These are phyloP conservation scores for Aspergillus persii DNA, from an alignment of 2,329 filamentous ascomycete species.

Conservation along the genomic window DNA sequence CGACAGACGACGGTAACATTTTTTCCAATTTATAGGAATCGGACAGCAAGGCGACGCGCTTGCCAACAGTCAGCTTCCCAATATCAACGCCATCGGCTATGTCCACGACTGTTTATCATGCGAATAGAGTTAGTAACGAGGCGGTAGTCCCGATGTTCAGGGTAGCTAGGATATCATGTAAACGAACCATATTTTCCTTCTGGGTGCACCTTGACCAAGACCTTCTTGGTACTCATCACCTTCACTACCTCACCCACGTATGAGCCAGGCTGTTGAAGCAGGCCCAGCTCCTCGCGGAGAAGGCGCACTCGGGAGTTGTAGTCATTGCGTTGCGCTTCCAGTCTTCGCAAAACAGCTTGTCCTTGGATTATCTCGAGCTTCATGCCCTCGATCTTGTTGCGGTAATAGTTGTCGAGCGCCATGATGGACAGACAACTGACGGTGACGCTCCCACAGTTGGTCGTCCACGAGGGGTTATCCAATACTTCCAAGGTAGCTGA, in stretches of 20 bases:
- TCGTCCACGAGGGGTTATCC: background rate
- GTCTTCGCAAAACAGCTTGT: conserved; percentile 86
- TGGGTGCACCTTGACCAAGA: conserved; percentile 96
- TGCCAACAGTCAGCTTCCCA: conserved; percentile 91
- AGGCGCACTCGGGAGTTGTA: conserved; percentile 98
- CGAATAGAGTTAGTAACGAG: conserved; percentile 9
- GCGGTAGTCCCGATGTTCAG: background rate
- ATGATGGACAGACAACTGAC: conserved; percentile 57
- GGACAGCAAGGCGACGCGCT: conserved; percentile 92
- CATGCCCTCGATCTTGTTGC: conserved; percentile 99
- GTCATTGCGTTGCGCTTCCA: conserved; percentile 97
- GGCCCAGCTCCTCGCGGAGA: conserved; percentile 88
- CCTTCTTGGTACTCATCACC: conserved; percentile 99
- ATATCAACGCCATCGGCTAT: conserved; percentile 93
- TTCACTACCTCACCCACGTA: conserved; percentile 99
- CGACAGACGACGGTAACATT: conserved; percentile 95
- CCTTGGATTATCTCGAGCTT: conserved; percentile 99
- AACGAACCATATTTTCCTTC: conserved; percentile 90
- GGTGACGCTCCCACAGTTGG: conserved; percentile 22
- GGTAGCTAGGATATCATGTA: conserved; percentile 40
- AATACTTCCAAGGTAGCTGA: background rate
- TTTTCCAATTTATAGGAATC: conserved; percentile 99
- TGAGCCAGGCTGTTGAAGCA: conserved; percentile 94
- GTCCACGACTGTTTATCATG: conserved; percentile 71
- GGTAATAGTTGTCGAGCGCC: conserved; percentile 99